phyloP scores from a whole-genome alignment of 768 basidiomycete genomes.

The Tremella fuciformis region DNA sequence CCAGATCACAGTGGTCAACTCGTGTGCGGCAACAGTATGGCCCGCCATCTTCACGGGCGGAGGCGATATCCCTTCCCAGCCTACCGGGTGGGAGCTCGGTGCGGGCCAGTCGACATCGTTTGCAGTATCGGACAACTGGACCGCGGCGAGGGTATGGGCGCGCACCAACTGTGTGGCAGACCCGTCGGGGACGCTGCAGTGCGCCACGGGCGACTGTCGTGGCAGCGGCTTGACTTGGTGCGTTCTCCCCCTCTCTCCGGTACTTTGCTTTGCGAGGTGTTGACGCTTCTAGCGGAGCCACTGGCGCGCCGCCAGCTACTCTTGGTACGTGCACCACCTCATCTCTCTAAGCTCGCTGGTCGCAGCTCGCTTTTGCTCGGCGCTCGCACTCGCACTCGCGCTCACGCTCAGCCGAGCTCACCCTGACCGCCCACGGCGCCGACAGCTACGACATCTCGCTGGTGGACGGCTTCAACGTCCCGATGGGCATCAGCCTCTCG shows the following conservation, averaged over 20 bases:
- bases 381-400: not conserved
- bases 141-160: conserved; percentile 29
- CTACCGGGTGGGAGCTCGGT: conserved; percentile 25
- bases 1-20: conserved; percentile 27
- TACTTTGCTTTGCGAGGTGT: too few species aligned
- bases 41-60: conserved; percentile 20
- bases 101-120: conserved; percentile 8
- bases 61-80: conserved; percentile 12
- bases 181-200: conserved; percentile 20
- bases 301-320: conserved; percentile 19
- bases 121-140: conserved; percentile 24
- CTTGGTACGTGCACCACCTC: conserved; percentile 27
- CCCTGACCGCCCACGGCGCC: conserved; percentile 10
- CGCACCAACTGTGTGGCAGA: conserved; percentile 21
- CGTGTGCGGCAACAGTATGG: conserved; percentile 25
- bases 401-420: conserved; percentile 30
- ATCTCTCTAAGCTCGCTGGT: too few species aligned
- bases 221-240: conserved; percentile 25
- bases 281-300: conserved; percentile 7
- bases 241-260: too few species aligned
- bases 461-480: conserved; percentile 39
- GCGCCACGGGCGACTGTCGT: conserved; percentile 27
- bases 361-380: too few species aligned
- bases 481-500: conserved; percentile 21
- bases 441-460: conserved; percentile 32